Conservation (phyloP, 2,329 filamentous ascomycete genomes). For the Phoma sp. region DNA sequence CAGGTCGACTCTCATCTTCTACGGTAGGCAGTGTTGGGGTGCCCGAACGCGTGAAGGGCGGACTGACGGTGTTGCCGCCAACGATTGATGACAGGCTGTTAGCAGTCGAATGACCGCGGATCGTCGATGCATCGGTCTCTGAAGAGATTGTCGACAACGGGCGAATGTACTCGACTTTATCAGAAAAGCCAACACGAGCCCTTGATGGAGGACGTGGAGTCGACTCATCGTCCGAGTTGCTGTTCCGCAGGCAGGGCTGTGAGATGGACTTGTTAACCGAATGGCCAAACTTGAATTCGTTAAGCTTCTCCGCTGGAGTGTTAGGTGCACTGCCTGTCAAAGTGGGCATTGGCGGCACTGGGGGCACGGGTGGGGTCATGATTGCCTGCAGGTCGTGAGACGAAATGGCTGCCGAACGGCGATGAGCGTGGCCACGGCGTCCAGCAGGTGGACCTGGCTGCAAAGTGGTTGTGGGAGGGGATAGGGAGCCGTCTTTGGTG, state of each 20-base stretch:
- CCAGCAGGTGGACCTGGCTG: constrained; percentile 57
- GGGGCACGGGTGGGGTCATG: constrained; percentile 65
- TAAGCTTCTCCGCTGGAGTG: constrained; percentile 62
- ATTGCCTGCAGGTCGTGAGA: constrained; percentile 79
- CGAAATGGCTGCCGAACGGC: constrained; percentile 81
- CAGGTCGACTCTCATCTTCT: constrained; percentile 60
- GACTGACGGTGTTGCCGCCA: constrained; percentile 61
- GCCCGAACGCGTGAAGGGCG: constrained; percentile 51
- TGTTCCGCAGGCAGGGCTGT: constrained; percentile 47
- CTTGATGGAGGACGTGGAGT: constrained; percentile 54
- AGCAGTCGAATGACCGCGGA: constrained; percentile 74
- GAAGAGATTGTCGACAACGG: constrained; percentile 84
- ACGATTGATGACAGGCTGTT: constrained; percentile 81
- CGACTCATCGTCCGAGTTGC: constrained; percentile 31
- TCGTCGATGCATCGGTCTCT: constrained; percentile 77
- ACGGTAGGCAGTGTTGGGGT: constrained; percentile 49
- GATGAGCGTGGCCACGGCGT: constrained; percentile 76
- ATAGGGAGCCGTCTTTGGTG: constrained; percentile 67
- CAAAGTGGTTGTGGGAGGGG: constrained; percentile 59
- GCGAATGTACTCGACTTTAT: constrained; percentile 81
- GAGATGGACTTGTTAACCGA: constrained; percentile 46
- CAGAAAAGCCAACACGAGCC: constrained; percentile 80
- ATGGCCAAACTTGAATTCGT: constrained; percentile 43
- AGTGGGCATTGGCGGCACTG: constrained; percentile 60
- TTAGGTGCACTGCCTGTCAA: constrained; percentile 67